Evolutionary conservation across 345 rosid species (phyloP).

Genomic region (Moricandia moricandioides): DNA sequence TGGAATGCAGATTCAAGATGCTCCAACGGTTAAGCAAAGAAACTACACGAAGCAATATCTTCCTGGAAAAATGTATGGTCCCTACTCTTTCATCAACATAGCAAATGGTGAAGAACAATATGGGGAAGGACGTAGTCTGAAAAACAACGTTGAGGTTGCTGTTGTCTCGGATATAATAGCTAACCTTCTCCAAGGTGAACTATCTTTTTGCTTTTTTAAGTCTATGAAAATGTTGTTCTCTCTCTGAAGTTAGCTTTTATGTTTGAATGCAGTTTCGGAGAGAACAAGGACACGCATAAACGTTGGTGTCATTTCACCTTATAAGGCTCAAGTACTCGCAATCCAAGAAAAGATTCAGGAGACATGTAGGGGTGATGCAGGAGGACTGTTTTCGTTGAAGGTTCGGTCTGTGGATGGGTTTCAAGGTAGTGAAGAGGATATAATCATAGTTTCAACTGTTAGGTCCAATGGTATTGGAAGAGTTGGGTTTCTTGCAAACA

Average conservation of each 20-base stretch:
- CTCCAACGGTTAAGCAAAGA: slow-evolving; percentile 36
- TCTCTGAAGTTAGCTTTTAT: not conserved
- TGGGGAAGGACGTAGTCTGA: slow-evolving; percentile 32
- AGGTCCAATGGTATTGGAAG: slow-evolving; percentile 37
- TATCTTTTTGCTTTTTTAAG: not conserved
- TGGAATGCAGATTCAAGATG: slow-evolving; percentile 41
- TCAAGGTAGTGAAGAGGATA: slow-evolving; percentile 53
- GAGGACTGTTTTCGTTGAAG: slow-evolving; percentile 32
- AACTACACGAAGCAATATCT: slow-evolving; percentile 37
- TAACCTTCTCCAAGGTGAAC: slow-evolving; percentile 40
- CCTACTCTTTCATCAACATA: slow-evolving; percentile 51
- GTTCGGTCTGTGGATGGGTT: slow-evolving; percentile 47
- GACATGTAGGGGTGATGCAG: slow-evolving; percentile 14
- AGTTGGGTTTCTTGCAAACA: slow-evolving; percentile 40
- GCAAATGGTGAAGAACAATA: slow-evolving; percentile 30
- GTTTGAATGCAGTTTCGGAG: slow-evolving; percentile 22
- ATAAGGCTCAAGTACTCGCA: slow-evolving; percentile 44
- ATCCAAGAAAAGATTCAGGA: slow-evolving; percentile 41
- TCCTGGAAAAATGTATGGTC: slow-evolving; percentile 39
- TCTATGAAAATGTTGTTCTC: not conserved
- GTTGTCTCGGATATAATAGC: slow-evolving; percentile 32
- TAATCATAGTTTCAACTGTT: slow-evolving; percentile 49
- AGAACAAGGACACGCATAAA: slow-evolving; percentile 23
- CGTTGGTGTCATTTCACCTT: slow-evolving; percentile 49
- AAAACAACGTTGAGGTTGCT: slow-evolving; percentile 45